Conservation (phyloP, 1,139 yeast species). For the Spencermartinsiella ligniputridi region DNA sequence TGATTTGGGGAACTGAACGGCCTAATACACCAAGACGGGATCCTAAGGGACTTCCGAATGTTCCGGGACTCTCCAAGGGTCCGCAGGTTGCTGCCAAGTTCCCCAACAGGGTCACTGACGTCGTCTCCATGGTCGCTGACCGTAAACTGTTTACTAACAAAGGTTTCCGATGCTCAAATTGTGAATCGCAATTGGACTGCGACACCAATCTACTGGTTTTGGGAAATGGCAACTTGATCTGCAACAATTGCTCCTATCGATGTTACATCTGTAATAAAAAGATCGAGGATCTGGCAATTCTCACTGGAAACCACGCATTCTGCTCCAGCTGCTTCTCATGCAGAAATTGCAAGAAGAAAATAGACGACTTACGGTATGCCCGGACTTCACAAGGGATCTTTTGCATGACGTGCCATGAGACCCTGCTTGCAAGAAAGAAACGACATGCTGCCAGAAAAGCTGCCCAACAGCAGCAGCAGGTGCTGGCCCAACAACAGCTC, state of each 20-base stretch:
- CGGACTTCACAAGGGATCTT: conserved; percentile 90
- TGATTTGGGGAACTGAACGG: no score
- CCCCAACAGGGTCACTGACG: not conserved
- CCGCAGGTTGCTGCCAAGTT: no score
- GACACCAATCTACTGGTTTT: conserved; percentile 84
- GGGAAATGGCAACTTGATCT: conserved; percentile 88
- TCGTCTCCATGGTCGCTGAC: not conserved
- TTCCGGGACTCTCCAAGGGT: no score
- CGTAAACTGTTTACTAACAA: conserved; percentile 1
- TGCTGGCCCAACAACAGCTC: conserved; percentile 7
- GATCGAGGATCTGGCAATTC: conserved; percentile 92
- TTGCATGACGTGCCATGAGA: conserved; percentile 91
- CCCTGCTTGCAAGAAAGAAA: conserved; percentile 62
- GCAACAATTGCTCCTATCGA: conserved; percentile 85
- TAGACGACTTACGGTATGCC: conserved; percentile 88
- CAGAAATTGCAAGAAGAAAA: conserved; percentile 80
- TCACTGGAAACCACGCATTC: conserved; percentile 91
- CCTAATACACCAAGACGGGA: no score
- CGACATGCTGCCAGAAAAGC: conserved; percentile 15
- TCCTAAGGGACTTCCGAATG: no score
- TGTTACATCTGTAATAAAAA: conserved; percentile 86
- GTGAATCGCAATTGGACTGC: conserved; percentile 72
- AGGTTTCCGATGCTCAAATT: conserved; percentile 76
- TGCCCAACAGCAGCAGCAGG: conserved; percentile 10
- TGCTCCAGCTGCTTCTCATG: conserved; percentile 91